Evolutionary conservation across 768 basidiomycete species (phyloP), one percentile per base, ranked within the genome.

Genomic region (Tulasnella sp.): DNA sequence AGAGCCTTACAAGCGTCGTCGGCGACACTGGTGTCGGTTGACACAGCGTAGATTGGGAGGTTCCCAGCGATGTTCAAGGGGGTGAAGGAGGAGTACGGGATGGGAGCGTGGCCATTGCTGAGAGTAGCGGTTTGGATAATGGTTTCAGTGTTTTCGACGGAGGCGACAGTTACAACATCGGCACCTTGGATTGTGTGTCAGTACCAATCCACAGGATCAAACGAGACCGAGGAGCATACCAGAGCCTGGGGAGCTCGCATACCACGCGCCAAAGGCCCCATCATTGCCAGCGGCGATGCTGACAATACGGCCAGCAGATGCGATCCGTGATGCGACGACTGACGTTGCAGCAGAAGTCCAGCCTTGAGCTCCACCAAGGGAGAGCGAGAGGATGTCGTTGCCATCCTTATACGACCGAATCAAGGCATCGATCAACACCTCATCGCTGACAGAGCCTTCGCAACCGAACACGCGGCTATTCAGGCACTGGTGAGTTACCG

Each of bases 321-420:
- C 75, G 34, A 86, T 75, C 42, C 81, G 69, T 61, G 77, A 79
- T 1, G 81, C 77, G 4, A 84, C 72, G 1, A 83, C 80, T 8
- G 77, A 64, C 42, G 70, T 67, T 7, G 76, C 68, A 17, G 73
- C 71, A 63, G 78, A 77, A 1, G 81, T 80, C 83, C 83, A 86
- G 2, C 82, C 82, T 14, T 39, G 31, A 29, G 55, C 21, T 21
- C 57, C 41, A 9, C 57, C 55, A 25, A 58, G 35, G n/a, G 39
- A 58, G n/a, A 59, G 35, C 5, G 46, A 37, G 17, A 59, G 14
- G 25, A 59, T 27, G 40, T 59, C 42, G 31, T 49, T 60, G 12
- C 45, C 45, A 23, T 59, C 59, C 23, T 58, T 43, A 36, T 59
- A 45, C 25, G 59, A 57, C 19, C 39, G 40, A 29, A 58, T 5